These are phyloP conservation scores for Elsinoe batatas DNA, from an alignment of 2,329 filamentous ascomycete species.

Conservation along the genomic window DNA sequence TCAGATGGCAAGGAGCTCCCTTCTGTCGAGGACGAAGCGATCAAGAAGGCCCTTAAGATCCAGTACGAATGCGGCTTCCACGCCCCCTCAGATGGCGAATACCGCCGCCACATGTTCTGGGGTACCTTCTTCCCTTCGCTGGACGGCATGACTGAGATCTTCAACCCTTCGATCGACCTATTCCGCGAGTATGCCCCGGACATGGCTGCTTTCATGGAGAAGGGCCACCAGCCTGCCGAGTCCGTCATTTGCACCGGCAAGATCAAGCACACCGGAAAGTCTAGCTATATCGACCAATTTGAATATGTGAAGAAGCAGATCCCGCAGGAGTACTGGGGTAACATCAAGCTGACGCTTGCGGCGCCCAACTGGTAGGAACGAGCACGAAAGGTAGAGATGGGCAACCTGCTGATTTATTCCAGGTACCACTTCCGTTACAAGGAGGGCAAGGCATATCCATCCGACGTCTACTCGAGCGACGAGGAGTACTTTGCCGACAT, in stretches of 20 bases:
- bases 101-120: conserved; percentile 45
- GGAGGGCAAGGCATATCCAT: conserved; percentile 38
- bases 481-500: conserved; percentile 40
- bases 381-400: conserved; percentile 29
- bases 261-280: conserved; percentile 46
- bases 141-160: conserved; percentile 45
- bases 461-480: conserved; percentile 37
- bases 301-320: conserved; percentile 50
- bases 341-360: conserved; percentile 44
- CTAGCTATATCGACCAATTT: conserved; percentile 49
- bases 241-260: conserved; percentile 49
- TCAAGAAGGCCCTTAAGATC: conserved; percentile 52
- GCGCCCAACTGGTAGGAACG: conserved; percentile 22
- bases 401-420: conserved; percentile 47
- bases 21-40: conserved; percentile 52
- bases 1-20: conserved; percentile 43
- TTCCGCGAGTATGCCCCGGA: conserved; percentile 46
- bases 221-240: conserved; percentile 46
- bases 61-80: conserved; percentile 53
- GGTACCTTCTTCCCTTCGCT: conserved; percentile 47
- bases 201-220: conserved; percentile 52
- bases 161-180: conserved; percentile 38
- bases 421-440: conserved; percentile 61
- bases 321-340: conserved; percentile 50
- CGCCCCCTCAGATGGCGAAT: conserved; percentile 57